Evolutionary conservation across 176 grass and related monocot species (phyloP), one percentile per base, ranked within the genome.

Genomic region (Zoysia japonica): DNA sequence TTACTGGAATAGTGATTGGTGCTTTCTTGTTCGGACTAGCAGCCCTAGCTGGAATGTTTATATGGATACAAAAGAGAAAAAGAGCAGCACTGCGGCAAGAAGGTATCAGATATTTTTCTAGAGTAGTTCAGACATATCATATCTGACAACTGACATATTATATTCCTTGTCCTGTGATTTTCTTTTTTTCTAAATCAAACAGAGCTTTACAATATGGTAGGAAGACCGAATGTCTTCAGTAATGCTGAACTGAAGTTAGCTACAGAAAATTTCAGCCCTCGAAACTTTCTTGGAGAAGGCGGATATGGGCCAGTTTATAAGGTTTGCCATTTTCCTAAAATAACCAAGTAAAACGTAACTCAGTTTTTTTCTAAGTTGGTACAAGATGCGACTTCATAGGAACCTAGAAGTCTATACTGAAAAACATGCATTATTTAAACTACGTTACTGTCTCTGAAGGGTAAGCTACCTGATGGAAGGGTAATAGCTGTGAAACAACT

Each of bases 271-370:
- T 93, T 93, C 44, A 88, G 35, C 54, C 41, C 79, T 73, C 42
- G 12, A 28, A 90, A 93, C 75, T 77, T 88, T 80, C 71, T 93
- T 19, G 91, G 91, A 42, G 82, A 88, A 83, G 91, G 91, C 4
- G 91, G 91, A 86, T 93, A 85, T 54, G 91, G 91, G 10, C 9
- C 65, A 37, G 91, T 93, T 13, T 84, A 80, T 81, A 93, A 90
- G 88, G 88, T 93, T 41, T 6, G 63, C 16, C 11, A 38, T 3
- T 42, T 42, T 66, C 5, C 13, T 1, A 41, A 65, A 38, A 42
- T 63, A 38, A 35, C 5, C 19, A 3, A 36, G 11, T 14, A 40
- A 40, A 40, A 13, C 4, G 28, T 61, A 61, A 35, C 8, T 61
- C 28, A 36, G 5, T 37, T 28, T 28, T 28, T 28, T 28, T 28